Percentiles rank a stretch among this genome's conserved stretches.
Conservation (phyloP, 805 yeast genomes). For the Cyberlindnera bimundalis region DNA sequence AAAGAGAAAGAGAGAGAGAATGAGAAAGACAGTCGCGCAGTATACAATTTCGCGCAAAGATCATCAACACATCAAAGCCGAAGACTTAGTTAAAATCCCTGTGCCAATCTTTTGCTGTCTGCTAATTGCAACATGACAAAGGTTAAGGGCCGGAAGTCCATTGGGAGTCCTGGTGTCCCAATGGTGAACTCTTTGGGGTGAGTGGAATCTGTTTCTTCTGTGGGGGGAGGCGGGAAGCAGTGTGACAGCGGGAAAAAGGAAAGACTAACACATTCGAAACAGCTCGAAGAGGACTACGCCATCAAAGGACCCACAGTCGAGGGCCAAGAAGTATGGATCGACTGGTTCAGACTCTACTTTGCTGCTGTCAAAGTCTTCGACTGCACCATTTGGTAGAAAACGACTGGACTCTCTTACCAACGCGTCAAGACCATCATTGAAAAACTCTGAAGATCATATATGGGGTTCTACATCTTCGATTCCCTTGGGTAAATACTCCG, state of each 20-base stretch:
- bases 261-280: not conserved
- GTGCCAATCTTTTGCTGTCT: too few species aligned
- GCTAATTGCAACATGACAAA: not conserved
- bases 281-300: not conserved
- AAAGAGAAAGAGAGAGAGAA: too few species aligned
- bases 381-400: too few species aligned
- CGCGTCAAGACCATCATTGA: not conserved
- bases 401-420: too few species aligned
- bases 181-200: constrained; percentile 1
- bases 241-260: not conserved
- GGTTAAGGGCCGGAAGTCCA: not conserved
- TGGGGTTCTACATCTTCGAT: not conserved
- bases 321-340: not conserved
- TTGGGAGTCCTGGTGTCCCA: not conserved
- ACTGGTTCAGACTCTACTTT: not conserved
- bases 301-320: not conserved
- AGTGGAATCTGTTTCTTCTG: too few species aligned
- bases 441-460: not conserved
- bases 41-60: too few species aligned
- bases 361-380: not conserved
- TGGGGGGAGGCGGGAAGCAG: too few species aligned
- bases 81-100: too few species aligned
- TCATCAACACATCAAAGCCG: too few species aligned
- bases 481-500: not conserved
- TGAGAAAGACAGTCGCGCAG: too few species aligned